Percentiles rank a stretch among this genome's conserved stretches.
Conservation (phyloP, 139 green algal species). For the Nannochloris sp. region DNA sequence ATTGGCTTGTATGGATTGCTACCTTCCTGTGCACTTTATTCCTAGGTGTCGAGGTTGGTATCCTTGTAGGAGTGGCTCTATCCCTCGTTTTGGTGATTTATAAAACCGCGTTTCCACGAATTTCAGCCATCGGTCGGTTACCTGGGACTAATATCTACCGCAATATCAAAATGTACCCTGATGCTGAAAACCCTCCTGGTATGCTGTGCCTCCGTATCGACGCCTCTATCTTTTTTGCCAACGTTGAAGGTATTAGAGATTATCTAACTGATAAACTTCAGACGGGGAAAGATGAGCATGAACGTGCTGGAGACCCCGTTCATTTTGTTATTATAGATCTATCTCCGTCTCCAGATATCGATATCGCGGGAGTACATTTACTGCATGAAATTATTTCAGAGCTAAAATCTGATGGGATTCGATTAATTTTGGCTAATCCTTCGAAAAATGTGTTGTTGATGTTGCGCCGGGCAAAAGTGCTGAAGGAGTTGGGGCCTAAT, state of each 20-base stretch:
- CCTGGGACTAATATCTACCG: constrained; percentile 19
- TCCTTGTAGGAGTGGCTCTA: constrained; percentile 24
- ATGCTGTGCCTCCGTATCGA: constrained; percentile 65
- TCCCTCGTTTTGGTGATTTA: constrained; percentile 32
- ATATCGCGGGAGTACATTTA: constrained; percentile 59
- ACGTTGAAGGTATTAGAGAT: constrained; percentile 59
- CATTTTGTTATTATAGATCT: constrained; percentile 76
- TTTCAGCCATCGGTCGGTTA: constrained; percentile 19
- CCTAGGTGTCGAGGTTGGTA: constrained; percentile 33
- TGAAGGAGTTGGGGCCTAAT: constrained; percentile 2
- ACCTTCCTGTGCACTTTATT: constrained; percentile 31
- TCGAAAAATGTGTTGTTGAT: constrained; percentile 10
- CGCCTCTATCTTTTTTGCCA: constrained; percentile 50
- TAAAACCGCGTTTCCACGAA: constrained; percentile 24
- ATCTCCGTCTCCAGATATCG: constrained; percentile 63
- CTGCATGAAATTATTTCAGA: constrained; percentile 30
- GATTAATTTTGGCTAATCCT: constrained; percentile 58
- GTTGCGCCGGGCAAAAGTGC: constrained; percentile 5
- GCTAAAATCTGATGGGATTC: constrained; percentile 22
- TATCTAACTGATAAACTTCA: constrained; percentile 36
- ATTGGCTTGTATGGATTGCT: constrained; percentile 22
- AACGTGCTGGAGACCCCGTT: constrained; percentile 8
- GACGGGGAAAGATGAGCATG: background rate
- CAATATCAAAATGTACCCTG: constrained; percentile 17
- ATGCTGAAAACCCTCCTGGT: constrained; percentile 20